Conservation (phyloP, 2,329 filamentous ascomycete genomes). For the Cladosporium sphaerospermum region DNA sequence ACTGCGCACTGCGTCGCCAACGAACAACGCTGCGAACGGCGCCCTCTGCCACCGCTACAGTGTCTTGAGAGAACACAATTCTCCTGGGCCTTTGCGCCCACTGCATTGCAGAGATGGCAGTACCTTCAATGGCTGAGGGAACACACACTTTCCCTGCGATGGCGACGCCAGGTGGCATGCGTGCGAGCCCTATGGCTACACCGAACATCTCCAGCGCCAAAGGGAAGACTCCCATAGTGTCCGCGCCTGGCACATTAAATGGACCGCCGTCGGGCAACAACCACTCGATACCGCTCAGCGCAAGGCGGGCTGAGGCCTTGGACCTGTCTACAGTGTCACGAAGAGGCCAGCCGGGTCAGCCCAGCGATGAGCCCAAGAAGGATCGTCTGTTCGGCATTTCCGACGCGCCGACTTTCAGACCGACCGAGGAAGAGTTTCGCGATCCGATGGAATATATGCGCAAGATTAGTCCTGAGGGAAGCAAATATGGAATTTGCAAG, state of each 20-base stretch:
- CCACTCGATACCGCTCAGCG: conserved; percentile 53
- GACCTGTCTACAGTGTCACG: conserved; percentile 88
- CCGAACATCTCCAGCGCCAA: conserved; percentile 10
- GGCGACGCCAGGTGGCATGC: conserved; percentile 4
- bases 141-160: conserved; percentile 3
- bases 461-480: conserved; percentile 82
- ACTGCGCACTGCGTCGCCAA: conserved; percentile 2
- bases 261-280: conserved; percentile 35
- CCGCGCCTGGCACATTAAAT: conserved; percentile 27
- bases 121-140: conserved; percentile 3
- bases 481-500: conserved; percentile 87
- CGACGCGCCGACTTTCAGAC: conserved; percentile 84
- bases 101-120: conserved; percentile 11
- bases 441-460: conserved; percentile 91
- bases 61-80: not conserved
- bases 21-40: not conserved
- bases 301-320: conserved; percentile 60
- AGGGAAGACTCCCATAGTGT: conserved; percentile 15
- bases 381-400: conserved; percentile 75
- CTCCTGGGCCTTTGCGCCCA: conserved; percentile 10
- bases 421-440: conserved; percentile 88
- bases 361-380: conserved; percentile 69
- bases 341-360: conserved; percentile 71
- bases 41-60: not conserved
- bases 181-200: not conserved